A percentile compares a stretch with the other conserved stretches of the same genome.
These are phyloP conservation scores for Trichosporon asahii DNA, from an alignment of 1,284 basidiomycete species.

Conservation along the genomic window DNA sequence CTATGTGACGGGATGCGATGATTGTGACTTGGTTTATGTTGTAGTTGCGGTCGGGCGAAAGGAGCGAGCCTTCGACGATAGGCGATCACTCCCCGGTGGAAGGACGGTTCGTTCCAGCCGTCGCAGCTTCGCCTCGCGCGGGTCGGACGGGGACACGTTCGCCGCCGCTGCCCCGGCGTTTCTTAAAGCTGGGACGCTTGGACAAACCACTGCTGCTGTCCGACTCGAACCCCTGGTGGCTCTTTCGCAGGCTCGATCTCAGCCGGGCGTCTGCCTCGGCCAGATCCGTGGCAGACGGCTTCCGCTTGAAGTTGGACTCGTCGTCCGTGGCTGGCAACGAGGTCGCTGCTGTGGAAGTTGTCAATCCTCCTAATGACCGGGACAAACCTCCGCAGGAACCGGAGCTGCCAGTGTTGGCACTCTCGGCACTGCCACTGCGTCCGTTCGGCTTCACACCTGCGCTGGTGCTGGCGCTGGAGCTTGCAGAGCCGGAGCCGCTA, in stretches of 20 bases:
- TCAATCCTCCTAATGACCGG: constrained; percentile 2
- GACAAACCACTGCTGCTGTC: constrained; percentile 26
- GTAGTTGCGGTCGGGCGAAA: neutral
- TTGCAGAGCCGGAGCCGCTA: neutral
- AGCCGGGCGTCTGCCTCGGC: constrained; percentile 24
- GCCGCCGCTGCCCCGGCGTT: constrained; percentile 17
- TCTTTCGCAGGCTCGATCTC: neutral
- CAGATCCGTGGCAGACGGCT: constrained; percentile 47
- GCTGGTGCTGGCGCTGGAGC: neutral
- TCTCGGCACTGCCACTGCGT: neutral
- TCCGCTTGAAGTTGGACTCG: constrained; percentile 39
- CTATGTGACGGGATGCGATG: neutral
- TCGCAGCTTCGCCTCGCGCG: neutral
- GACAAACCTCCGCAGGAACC: neutral
- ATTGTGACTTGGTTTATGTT: neutral
- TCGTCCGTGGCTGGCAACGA: constrained; percentile 36
- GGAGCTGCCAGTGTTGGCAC: neutral
- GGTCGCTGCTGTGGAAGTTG: constrained; percentile 1
- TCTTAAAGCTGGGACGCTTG: constrained; percentile 50
- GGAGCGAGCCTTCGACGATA: neutral
- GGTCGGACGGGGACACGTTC: neutral
- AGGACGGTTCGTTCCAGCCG: neutral
- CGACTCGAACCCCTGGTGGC: neutral
- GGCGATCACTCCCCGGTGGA: neutral
- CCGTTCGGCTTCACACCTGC: neutral